phyloP scores from a whole-genome alignment of 148 eudicot species.

The Cornus controversa region DNA sequence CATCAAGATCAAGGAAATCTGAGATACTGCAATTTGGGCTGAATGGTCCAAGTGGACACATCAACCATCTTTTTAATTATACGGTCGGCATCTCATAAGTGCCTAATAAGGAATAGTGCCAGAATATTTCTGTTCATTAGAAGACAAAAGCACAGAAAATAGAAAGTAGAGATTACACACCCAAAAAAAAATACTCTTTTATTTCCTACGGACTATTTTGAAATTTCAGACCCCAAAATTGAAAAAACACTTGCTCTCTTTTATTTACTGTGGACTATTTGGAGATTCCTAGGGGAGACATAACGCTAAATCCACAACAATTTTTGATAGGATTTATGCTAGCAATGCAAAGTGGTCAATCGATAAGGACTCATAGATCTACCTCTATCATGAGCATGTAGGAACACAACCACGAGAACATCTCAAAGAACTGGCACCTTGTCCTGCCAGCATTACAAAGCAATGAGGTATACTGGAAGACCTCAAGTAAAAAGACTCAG shows the following conservation, averaged over 20 bases:
- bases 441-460: slow-evolving; percentile 24
- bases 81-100: not conserved
- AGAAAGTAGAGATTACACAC: not conserved
- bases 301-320: not conserved
- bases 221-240: not conserved
- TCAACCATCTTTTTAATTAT: not conserved
- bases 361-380: slow-evolving; percentile 1
- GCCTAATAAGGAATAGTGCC: not conserved
- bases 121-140: not conserved
- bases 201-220: not conserved
- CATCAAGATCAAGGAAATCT: not conserved
- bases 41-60: not conserved
- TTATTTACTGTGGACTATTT: not conserved
- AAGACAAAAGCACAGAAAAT: not conserved
- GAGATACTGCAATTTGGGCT: not conserved
- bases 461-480: slow-evolving; percentile 1
- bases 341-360: not conserved
- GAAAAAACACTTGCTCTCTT: not conserved
- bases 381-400: slow-evolving; percentile 12
- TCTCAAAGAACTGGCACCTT: slow-evolving; percentile 18
- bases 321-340: not conserved
- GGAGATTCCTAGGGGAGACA: slow-evolving; percentile 3
- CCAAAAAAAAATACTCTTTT: not conserved
- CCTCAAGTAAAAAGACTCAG: slow-evolving; percentile 3
- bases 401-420: slow-evolving; percentile 9